Conservation (phyloP, 208 protist species). For the Acanthamoeba divionensis region DNA sequence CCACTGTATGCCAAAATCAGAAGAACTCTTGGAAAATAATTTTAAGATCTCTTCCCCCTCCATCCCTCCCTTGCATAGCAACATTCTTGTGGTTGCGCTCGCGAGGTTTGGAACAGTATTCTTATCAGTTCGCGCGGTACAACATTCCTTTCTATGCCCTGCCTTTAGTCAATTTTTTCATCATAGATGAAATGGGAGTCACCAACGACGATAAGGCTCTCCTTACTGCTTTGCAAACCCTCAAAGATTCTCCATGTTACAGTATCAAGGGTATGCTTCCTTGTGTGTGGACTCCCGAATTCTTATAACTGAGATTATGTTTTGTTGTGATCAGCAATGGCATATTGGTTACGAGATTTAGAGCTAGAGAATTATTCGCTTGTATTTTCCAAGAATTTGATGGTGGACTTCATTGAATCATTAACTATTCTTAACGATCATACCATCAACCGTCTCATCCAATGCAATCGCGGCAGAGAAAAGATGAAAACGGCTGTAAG, state of each 20-base stretch:
- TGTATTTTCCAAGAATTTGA: constrained; percentile 41
- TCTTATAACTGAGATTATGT: neutral
- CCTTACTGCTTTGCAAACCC: constrained; percentile 31
- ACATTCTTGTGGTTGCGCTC: constrained; percentile 22
- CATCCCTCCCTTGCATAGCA: neutral
- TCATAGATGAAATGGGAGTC: constrained; percentile 58
- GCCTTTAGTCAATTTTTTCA: constrained; percentile 57
- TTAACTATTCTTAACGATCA: constrained; percentile 50
- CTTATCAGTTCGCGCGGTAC: constrained; percentile 52
- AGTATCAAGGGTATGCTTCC: constrained; percentile 12
- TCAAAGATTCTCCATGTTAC: constrained; percentile 32
- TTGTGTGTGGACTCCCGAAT: neutral
- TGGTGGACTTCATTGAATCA: constrained; percentile 55
- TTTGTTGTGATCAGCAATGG: neutral
- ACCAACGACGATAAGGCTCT: constrained; percentile 47
- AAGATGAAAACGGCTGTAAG: constrained; percentile 46
- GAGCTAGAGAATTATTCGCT: constrained; percentile 46
- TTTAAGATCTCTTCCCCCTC: neutral
- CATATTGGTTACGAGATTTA: constrained; percentile 23
- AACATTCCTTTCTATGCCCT: constrained; percentile 50
- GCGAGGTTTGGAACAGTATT: constrained; percentile 5
- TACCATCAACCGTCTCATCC: constrained; percentile 25
- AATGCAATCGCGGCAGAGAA: neutral
- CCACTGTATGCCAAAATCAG: neutral
- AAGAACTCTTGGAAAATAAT: neutral